Evolutionary conservation across 2,329 filamentous ascomycete genomes (phyloP), one percentile per base, ranked within the genome.

Genomic region (Colletotrichum endophyticum): DNA sequence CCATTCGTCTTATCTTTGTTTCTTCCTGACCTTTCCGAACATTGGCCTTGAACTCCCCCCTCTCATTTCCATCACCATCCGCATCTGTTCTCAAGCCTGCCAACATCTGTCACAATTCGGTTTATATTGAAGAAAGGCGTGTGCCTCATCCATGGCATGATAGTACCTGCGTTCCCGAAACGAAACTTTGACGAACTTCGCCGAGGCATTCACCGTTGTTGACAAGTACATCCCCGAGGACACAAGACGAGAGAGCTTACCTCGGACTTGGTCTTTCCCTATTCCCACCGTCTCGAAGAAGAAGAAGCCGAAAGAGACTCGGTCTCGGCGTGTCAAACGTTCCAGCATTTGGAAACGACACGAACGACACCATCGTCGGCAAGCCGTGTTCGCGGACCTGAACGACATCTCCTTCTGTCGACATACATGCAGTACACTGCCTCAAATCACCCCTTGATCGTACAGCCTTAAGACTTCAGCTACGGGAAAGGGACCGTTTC

Each of bases 1-100:
- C 73, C 72, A 77, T 75, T 82, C 80, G 68, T 82, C 81, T 73
- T 79, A 81, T 79, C 78, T 83, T 78, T 78, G 75, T 77, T 79
- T 78, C 75, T 78, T 73, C 77, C 70, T 78, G 74, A 79, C 53
- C 72, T 77, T 75, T 76, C 66, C 61, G 49, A 71, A 75, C 72
- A n/a, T 66, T 71, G 57, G 61, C 62, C 30, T 68, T 73, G 73
- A 73, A 63, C 70, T 49, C 44, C 53, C 59, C 44, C 39, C 66
- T 71, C 67, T 67, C 72, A 62, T 66, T 62, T 70, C 56, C 75
- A 62, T 66, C 66, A 44, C 44, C 72, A 32, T 57, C 63, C 13
- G 61, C 61, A 36, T 53, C 66, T 66, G 66, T 22, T 62, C 59
- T 63, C 27, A 67, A 71, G 39, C 61, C 34, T 61, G 59, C 66